Percentiles rank a stretch among this genome's conserved stretches.
Evolutionary conservation across 2,329 filamentous ascomycete species (phyloP).

Genomic region (Paecilomyces dactylethromorphus): DNA sequence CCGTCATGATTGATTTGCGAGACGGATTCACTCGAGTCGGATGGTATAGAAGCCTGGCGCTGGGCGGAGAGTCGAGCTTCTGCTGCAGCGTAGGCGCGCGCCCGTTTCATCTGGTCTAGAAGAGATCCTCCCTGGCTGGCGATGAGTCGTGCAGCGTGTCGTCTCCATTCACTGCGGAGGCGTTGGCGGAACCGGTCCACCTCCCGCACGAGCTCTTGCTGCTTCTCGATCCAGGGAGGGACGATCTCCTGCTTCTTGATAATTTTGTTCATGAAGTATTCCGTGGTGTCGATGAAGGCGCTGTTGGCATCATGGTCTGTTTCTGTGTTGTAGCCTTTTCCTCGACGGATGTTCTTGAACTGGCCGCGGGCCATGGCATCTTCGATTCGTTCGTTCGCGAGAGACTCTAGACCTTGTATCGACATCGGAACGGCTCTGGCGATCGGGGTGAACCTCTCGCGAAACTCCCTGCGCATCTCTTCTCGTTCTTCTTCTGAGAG

Average conservation of each 20-base stretch:
- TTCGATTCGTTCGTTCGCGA: slow-evolving; percentile 90
- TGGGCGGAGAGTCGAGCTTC: slow-evolving; percentile 46
- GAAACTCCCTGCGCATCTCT: slow-evolving; percentile 64
- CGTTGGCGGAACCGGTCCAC: slow-evolving; percentile 64
- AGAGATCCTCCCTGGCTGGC: slow-evolving; percentile 69
- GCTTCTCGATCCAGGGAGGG: slow-evolving; percentile 98
- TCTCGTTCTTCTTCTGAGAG: slow-evolving; percentile 68
- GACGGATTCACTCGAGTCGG: slow-evolving; percentile 1
- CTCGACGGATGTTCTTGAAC: slow-evolving; percentile 77
- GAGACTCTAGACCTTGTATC: slow-evolving; percentile 67
- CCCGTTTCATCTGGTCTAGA: slow-evolving; percentile 63
- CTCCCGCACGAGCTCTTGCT: slow-evolving; percentile 74
- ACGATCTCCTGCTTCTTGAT: slow-evolving; percentile 94
- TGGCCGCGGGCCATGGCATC: slow-evolving; percentile 88
- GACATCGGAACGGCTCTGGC: slow-evolving; percentile 69
- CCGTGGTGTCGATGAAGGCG: slow-evolving; percentile 90
- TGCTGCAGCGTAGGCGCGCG: slow-evolving; percentile 67
- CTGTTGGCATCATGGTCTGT: slow-evolving; percentile 76
- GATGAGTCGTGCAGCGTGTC: slow-evolving; percentile 74
- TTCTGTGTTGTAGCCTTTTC: slow-evolving; percentile 62
- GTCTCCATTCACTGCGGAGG: slow-evolving; percentile 75
- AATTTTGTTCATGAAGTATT: slow-evolving; percentile 98
- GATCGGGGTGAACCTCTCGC: slow-evolving; percentile 70
- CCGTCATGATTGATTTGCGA: slow-evolving; percentile 20
- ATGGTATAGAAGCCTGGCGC: slow-evolving; percentile 17